These are phyloP conservation scores for Osmanthus fragrans DNA, from an alignment of 257 asterid genomes.

Conservation along the genomic window DNA sequence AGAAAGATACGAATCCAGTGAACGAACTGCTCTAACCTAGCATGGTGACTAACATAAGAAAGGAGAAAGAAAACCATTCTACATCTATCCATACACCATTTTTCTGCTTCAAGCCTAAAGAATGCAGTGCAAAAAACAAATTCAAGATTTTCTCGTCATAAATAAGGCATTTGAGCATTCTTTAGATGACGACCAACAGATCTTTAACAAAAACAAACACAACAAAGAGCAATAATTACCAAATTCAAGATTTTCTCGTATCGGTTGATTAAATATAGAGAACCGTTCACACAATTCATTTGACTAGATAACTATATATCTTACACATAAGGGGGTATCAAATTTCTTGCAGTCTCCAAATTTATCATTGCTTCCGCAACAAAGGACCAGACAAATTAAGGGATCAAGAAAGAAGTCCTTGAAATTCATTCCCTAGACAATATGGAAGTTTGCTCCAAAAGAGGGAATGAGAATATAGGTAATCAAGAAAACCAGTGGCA, in stretches of 20 bases:
- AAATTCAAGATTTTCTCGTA: slow-evolving; percentile 34
- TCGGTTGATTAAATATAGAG: slow-evolving; percentile 22
- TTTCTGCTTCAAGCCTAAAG: background rate
- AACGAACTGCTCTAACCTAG: too few relatives aligned
- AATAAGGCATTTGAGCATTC: background rate
- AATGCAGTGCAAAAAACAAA: background rate
- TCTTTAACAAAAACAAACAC: slow-evolving; percentile 6
- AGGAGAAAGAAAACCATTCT: too few relatives aligned
- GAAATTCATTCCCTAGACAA: slow-evolving; percentile 36
- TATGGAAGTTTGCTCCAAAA: too few relatives aligned
- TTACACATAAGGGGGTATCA: slow-evolving; percentile 38
- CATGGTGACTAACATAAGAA: too few relatives aligned
- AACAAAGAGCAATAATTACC: slow-evolving; percentile 15
- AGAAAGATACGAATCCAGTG: too few relatives aligned
- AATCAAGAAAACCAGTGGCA: slow-evolving; percentile 38
- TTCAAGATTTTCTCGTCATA: background rate
- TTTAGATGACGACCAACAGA: background rate
- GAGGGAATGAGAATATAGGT: too few relatives aligned
- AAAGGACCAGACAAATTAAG: slow-evolving; percentile 49
- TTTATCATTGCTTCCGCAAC: slow-evolving; percentile 43
- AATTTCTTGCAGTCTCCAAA: slow-evolving; percentile 37
- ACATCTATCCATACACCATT: too few relatives aligned
- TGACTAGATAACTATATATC: slow-evolving; percentile 42
- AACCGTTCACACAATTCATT: slow-evolving; percentile 33
- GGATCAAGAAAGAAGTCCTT: slow-evolving; percentile 41